Percentiles rank a stretch among this genome's conserved stretches.
Conservation (phyloP, 805 yeast genomes). For the Metschnikowia aberdeeniae region DNA sequence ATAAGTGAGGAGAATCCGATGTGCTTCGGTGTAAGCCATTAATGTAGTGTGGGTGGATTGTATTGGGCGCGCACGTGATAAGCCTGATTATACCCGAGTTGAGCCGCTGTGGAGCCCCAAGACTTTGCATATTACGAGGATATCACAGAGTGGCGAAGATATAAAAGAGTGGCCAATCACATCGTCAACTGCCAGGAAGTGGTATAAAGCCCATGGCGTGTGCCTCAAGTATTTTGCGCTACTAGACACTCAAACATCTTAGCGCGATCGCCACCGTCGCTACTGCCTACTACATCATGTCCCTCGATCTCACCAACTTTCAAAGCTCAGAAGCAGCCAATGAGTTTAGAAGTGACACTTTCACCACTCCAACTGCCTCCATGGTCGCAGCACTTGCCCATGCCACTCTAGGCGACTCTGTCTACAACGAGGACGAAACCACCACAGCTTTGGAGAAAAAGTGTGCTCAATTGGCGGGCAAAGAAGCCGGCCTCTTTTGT, state of each 20-base stretch:
- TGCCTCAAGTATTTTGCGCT: too few relatives aligned
- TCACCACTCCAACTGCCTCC: conserved; percentile 19
- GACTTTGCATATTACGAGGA: too few relatives aligned
- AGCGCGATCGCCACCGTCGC: not conserved
- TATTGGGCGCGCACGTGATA: conserved; percentile 1
- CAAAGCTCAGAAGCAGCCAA: conserved; percentile 11
- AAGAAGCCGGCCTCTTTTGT: conserved; percentile 38
- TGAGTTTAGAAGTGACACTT: conserved; percentile 20
- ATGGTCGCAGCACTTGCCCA: conserved; percentile 17
- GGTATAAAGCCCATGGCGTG: too few relatives aligned
- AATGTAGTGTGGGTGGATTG: not conserved
- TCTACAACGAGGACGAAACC: conserved; percentile 37
- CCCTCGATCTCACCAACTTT: conserved; percentile 10
- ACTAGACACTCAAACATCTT: too few relatives aligned
- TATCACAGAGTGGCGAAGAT: too few relatives aligned
- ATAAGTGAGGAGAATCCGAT: conserved; percentile 17
- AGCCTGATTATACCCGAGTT: not conserved
- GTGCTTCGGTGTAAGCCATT: conserved; percentile 13
- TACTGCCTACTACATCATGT: conserved; percentile 6
- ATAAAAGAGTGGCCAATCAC: too few relatives aligned
- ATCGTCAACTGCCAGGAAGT: too few relatives aligned
- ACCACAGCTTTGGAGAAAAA: conserved; percentile 33
- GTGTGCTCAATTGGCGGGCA: conserved; percentile 35
- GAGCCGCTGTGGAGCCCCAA: too few relatives aligned
- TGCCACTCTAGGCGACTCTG: conserved; percentile 40